Conservation (phyloP, 768 basidiomycete genomes). For the Amanita pseudoporphyria region DNA sequence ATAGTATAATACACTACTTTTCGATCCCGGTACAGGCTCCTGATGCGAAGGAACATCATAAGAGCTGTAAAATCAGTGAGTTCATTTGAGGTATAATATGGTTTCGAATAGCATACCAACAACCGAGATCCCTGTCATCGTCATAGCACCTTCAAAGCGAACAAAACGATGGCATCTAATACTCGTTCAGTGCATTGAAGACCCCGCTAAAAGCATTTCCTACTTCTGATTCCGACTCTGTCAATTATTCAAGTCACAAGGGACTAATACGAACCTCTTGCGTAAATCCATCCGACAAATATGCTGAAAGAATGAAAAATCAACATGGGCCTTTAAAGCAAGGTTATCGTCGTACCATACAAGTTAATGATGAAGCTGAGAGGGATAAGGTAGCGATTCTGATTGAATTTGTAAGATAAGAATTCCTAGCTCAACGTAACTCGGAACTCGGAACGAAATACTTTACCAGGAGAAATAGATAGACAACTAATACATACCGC, state of each 20-base stretch:
- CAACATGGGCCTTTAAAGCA: not conserved
- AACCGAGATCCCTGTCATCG: conserved; percentile 40
- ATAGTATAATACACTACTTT: conserved; percentile 20
- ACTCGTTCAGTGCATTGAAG: not conserved
- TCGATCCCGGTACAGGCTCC: conserved; percentile 27
- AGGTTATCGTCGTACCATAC: conserved; percentile 21
- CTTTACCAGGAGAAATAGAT: conserved; percentile 35
- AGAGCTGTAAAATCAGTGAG: conserved; percentile 16
- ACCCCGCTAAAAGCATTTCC: not conserved
- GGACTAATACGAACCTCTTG: conserved; percentile 20
- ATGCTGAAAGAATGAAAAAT: conserved; percentile 21
- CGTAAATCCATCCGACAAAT: conserved; percentile 31
- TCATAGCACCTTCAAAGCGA: conserved; percentile 43
- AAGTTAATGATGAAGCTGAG: conserved; percentile 53
- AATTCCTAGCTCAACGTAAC: not conserved
- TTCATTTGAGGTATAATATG: not conserved
- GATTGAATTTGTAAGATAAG: not conserved
- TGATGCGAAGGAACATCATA: conserved; percentile 50
- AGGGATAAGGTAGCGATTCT: too few species aligned
- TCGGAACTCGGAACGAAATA: conserved; percentile 11
- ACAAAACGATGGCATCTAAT: conserved; percentile 36
- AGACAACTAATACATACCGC: conserved; percentile 25
- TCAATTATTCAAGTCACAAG: not conserved
- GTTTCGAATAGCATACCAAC: conserved; percentile 21
- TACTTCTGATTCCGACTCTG: not conserved